Evolutionary conservation across 164 flowering plant genomes (phyloP).

Genomic region (Vitis riparia): DNA sequence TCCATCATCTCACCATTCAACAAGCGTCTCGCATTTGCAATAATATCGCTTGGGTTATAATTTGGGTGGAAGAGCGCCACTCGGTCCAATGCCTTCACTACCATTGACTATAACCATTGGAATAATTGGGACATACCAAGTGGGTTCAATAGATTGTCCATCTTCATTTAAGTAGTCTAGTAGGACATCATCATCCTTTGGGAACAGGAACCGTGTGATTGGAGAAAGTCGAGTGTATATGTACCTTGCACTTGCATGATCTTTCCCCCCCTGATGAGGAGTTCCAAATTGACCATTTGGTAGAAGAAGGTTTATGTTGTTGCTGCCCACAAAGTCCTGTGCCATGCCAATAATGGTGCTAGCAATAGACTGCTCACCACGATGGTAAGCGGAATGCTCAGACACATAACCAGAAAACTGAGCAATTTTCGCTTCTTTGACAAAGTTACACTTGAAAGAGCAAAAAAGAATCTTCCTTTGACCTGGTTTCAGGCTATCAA

Average conservation of each 20-base stretch:
- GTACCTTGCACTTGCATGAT: slow-evolving; percentile 93
- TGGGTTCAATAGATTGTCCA: slow-evolving; percentile 85
- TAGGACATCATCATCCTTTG: slow-evolving; percentile 81
- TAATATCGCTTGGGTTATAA: slow-evolving; percentile 80
- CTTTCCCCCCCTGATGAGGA: slow-evolving; percentile 93
- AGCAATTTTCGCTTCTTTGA: slow-evolving; percentile 74
- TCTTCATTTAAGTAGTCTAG: slow-evolving; percentile 86
- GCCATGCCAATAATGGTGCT: slow-evolving; percentile 93
- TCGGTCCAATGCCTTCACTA: slow-evolving; percentile 98
- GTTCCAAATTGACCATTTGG: slow-evolving; percentile 93
- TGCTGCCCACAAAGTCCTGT: slow-evolving; percentile 87
- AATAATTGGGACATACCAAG: slow-evolving; percentile 80
- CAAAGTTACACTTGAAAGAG: slow-evolving; percentile 78
- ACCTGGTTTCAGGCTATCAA: slow-evolving; percentile 95
- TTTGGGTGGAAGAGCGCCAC: slow-evolving; percentile 89
- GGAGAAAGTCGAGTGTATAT: slow-evolving; percentile 66
- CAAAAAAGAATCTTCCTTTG: slow-evolving; percentile 93
- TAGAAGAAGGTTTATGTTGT: slow-evolving; percentile 78
- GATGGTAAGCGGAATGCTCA: slow-evolving; percentile 94
- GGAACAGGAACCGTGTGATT: slow-evolving; percentile 71
- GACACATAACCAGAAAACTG: slow-evolving; percentile 92
- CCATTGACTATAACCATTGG: slow-evolving; percentile 92
- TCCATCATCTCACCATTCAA: slow-evolving; percentile 66
- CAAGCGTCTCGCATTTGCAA: slow-evolving; percentile 66
- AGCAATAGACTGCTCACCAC: slow-evolving; percentile 88